Evolutionary conservation across 108 stramenopile species (phyloP), one percentile per base, ranked within the genome.

Genomic region (Fragilariopsis cylindrus): DNA sequence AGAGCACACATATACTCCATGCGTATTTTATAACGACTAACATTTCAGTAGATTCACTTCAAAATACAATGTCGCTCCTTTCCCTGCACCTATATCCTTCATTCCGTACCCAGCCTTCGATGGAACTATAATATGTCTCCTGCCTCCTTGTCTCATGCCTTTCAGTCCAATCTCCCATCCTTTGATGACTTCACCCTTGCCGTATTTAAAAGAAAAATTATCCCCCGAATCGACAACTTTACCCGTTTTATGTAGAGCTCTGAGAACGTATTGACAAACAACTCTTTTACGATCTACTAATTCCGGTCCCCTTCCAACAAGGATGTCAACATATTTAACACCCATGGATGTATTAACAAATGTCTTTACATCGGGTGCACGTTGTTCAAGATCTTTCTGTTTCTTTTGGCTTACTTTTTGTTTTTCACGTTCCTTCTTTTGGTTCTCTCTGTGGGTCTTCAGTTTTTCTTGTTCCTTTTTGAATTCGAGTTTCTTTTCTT

Each of bases 91-190:
- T 15, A 87, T 79, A 76, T 87, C 85, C 47, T 82, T 58, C 7
- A 47, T 52, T 19, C 88, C 90, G 71, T 91, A 96, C 43, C 87
- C 95, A 4, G 90, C 77, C 54, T 82, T 76, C 2, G 91, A 79
- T 4, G 95, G 95, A 43, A 96, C 85, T 47, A 85, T 85, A 16
- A 96, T 48, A 49, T 78, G 53, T 39, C 93, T 82, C 53, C 47
- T 69, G 60, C 94, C 95, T 48, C 95, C 95, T 11, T 85, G 81
- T 46, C 73, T 76, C 92, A 96, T 90, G 21, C 89, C 87, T 30
- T 62, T 47, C 7, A 90, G 50, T 9, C 88, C 85, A 41, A 92
- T 76, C 50, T 94, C 93, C 93, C 93, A 94, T 7, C 91, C 93
- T 18, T 74, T 48, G 6, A 88, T 85, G 16, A 88, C 87, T 44